Evolutionary conservation across 176 grass and related monocot species (phyloP).

Genomic region (barley (Hordeum vulgare)): MorexV3_pseudomolecules_assembly NC_058522.1:457624869-457625368

Average conservation of each 20-base stretch:
- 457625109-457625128: neutral
- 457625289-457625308: constrained; percentile 72
- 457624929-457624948: neutral
- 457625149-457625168: neutral
- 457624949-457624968: neutral
- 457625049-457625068: constrained; percentile 51
- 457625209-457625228: constrained; percentile 59
- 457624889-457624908: constrained; percentile 44
- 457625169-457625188: constrained; percentile 59
- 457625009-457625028: constrained; percentile 44
- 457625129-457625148: neutral
- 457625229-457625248: constrained; percentile 53
- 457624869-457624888: constrained; percentile 66
- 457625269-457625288: constrained; percentile 52
- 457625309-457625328: constrained; percentile 54
- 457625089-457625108: neutral
- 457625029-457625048: constrained; percentile 56
- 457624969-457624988: constrained; percentile 50
- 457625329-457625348: neutral
- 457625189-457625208: constrained; percentile 55
- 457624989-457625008: constrained; percentile 74
- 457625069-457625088: neutral
- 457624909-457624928: neutral
- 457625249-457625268: constrained; percentile 57
- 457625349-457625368: neutral